Evolutionary conservation across 140 eudicot genomes (phyloP), one percentile per base, ranked within the genome.

Genomic region (Erigeron philadelphicus): DNA sequence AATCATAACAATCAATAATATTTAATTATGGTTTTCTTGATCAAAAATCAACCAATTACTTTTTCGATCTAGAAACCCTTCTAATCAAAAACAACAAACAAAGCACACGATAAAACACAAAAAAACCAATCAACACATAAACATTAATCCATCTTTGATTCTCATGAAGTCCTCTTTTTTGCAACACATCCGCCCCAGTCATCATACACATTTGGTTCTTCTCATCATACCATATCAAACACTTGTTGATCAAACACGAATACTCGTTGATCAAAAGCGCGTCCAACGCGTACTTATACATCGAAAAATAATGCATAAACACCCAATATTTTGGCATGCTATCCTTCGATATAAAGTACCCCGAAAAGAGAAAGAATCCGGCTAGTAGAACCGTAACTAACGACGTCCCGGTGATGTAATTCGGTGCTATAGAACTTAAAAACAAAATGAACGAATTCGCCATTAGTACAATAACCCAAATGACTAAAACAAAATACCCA

Each of bases 321-420:
- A 85, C 72, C 98, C 98, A 93, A 47, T 89, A 89, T 71, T 79
- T 93, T 0, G 98, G 98, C 86, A 93, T 71, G 68, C 88, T 89
- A 7, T 85, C 94, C 40, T 81, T 75, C 45, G 90, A 81, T 17
- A 93, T 87, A 64, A 93, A 93, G 85, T 93, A 93, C 45, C 98
- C 98, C 49, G 98, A 93, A 40, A 93, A 93, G 1, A 93, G 80
- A 31, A 93, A 93, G 81, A 87, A 93, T 15, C 95, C 94, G 11
- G 95, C 96, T 0, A 93, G 89, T 46, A 93, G 85, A 41, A 87
- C 50, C 1, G 98, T 85, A 8, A 93, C 88, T 23, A 93, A 68
- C 0, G 96, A 84, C 0, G 98, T 86, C 64, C 98, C 98, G 21
- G 98, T 86, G 25, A 93, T 93, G 86, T 81, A 93, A 48, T 87